A percentile compares a stretch with the other conserved stretches of the same genome.
These are phyloP conservation scores for Dendrothele bispora DNA, from an alignment of 768 basidiomycete species.

Conservation along the genomic window DNA sequence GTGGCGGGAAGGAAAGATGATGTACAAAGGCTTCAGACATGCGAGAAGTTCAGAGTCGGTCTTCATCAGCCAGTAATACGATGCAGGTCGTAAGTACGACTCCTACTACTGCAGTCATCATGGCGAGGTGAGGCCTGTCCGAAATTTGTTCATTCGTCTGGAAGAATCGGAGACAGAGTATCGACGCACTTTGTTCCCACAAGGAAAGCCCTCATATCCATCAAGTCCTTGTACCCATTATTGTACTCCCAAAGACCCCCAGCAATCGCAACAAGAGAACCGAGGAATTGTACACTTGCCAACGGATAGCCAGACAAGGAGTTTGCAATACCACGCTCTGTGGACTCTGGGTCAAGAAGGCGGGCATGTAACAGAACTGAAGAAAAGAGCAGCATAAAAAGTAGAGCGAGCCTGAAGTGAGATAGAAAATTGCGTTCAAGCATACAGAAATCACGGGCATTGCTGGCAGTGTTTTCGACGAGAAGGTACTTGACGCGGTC, in stretches of 20 bases:
- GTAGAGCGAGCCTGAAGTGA: slow-evolving; percentile 63
- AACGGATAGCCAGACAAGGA: slow-evolving; percentile 42
- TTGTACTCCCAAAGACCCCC: slow-evolving; percentile 71
- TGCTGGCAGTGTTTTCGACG: slow-evolving; percentile 53
- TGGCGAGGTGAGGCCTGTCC: slow-evolving; percentile 47
- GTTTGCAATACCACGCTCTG: slow-evolving; percentile 5
- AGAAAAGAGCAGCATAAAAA: slow-evolving; percentile 62
- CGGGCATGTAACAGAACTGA: slow-evolving; percentile 64
- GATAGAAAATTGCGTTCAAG: slow-evolving; percentile 74
- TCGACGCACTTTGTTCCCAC: slow-evolving; percentile 51
- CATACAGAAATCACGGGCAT: slow-evolving; percentile 78
- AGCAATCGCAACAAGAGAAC: slow-evolving; percentile 51
- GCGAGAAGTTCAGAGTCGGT: not conserved
- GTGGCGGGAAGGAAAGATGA: not conserved
- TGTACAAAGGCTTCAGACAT: not conserved
- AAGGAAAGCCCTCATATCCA: slow-evolving; percentile 59
- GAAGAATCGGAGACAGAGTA: not conserved
- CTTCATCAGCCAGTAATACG: slow-evolving; percentile 41
- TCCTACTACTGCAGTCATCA: slow-evolving; percentile 49
- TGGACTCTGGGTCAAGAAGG: slow-evolving; percentile 48
- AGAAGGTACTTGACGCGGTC: slow-evolving; percentile 20
- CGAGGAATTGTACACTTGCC: slow-evolving; percentile 51
- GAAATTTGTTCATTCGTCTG: slow-evolving; percentile 1
- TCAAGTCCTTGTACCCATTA: slow-evolving; percentile 54
- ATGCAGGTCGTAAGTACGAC: slow-evolving; percentile 54